A percentile compares a stretch with the other conserved stretches of the same genome.
These are phyloP conservation scores for Diophrys sp. DNA, from an alignment of 73 alveolate genomes.

Conservation along the genomic window DNA sequence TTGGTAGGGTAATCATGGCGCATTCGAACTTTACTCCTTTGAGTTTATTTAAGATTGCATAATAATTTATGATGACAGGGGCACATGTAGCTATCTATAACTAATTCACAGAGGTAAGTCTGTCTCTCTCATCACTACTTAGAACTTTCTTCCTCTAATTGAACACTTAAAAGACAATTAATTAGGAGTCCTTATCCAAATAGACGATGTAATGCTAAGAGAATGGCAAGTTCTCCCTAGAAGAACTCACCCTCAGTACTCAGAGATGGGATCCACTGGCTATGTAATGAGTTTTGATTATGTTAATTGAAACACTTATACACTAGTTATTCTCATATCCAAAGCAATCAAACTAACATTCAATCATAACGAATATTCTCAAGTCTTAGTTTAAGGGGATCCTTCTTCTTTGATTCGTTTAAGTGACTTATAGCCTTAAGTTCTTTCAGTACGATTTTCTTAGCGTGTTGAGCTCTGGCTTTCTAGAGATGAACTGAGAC, in stretches of 20 bases:
- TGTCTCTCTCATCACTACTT: neutral
- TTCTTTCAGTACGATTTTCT: slow-evolving; percentile 64
- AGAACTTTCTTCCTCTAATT: neutral
- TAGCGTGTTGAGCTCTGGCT: slow-evolving; percentile 53
- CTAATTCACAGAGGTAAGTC: neutral
- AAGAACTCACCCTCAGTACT: neutral
- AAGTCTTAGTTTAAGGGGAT: slow-evolving; percentile 13
- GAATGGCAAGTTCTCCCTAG: neutral
- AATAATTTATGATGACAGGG: neutral
- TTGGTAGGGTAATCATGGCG: too few relatives aligned
- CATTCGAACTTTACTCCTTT: neutral
- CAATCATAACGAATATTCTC: slow-evolving; percentile 8
- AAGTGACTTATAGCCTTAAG: slow-evolving; percentile 35
- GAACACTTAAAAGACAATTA: neutral
- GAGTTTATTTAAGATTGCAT: neutral
- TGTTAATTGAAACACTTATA: too few relatives aligned
- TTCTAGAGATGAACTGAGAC: slow-evolving; percentile 34
- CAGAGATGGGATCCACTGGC: neutral
- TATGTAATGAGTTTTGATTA: neutral
- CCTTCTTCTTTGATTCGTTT: neutral
- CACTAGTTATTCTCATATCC: too few relatives aligned
- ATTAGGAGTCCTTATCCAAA: neutral
- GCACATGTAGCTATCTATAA: neutral
- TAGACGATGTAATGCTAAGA: neutral
- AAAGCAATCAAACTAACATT: too few relatives aligned